phyloP scores from a whole-genome alignment of 2,329 filamentous ascomycete species.

The Ramularia endophylla region DNA sequence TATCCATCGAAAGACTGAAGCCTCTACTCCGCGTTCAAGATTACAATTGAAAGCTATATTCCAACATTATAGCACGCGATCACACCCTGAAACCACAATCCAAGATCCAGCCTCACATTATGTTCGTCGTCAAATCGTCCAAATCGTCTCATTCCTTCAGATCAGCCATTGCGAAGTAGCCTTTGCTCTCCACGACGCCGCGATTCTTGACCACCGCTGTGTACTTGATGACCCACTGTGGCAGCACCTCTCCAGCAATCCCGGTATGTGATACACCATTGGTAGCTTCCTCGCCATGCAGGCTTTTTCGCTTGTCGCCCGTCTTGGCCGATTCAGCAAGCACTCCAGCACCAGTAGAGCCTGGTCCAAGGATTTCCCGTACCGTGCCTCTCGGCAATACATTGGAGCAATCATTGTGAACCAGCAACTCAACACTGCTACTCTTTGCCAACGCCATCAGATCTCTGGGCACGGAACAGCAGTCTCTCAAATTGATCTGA shows the following conservation, averaged over 20 bases:
- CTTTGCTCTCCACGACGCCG: slow-evolving; percentile 97
- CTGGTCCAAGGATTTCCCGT: slow-evolving; percentile 72
- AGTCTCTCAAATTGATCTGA: slow-evolving; percentile 94
- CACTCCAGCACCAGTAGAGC: slow-evolving; percentile 66
- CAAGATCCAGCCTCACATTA: too few relatives aligned
- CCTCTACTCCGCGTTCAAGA: too few relatives aligned
- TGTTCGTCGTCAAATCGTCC: too few relatives aligned
- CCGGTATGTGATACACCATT: slow-evolving; percentile 59
- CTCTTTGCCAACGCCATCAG: slow-evolving; percentile 78
- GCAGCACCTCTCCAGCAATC: slow-evolving; percentile 69
- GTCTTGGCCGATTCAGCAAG: slow-evolving; percentile 50
- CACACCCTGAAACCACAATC: too few relatives aligned
- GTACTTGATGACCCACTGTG: slow-evolving; percentile 96
- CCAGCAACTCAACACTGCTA: slow-evolving; percentile 77
- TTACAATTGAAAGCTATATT: too few relatives aligned
- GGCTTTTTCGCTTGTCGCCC: slow-evolving; percentile 37
- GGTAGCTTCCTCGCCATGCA: slow-evolving; percentile 31
- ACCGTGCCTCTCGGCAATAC: slow-evolving; percentile 82
- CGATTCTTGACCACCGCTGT: slow-evolving; percentile 90
- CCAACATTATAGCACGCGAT: too few relatives aligned
- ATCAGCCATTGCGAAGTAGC: slow-evolving; percentile 86
- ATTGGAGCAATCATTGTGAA: slow-evolving; percentile 90
- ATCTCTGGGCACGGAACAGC: slow-evolving; percentile 89
- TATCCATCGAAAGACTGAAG: too few relatives aligned
- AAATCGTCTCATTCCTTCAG: slow-evolving; percentile 3